Conservation (phyloP, 2,329 filamentous ascomycete genomes). For the Diplodia corticola region DNA sequence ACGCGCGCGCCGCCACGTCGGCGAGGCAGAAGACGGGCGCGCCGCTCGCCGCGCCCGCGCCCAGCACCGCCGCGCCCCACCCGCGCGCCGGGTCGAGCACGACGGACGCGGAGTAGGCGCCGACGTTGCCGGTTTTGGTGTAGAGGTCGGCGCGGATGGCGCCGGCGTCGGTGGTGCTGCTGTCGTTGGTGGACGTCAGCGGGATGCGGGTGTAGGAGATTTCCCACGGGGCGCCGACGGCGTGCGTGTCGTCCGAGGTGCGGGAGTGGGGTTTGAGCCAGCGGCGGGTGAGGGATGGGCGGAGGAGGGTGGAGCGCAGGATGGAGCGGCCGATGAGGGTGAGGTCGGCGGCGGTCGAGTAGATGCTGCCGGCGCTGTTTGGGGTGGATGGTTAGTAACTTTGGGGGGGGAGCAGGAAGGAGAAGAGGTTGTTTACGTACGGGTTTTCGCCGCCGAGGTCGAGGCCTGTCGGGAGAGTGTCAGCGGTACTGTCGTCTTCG, state of each 20-base stretch:
- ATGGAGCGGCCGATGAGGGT: constrained; percentile 29
- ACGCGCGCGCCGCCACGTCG: not conserved
- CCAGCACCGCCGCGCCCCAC: constrained; percentile 22
- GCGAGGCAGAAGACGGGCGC: not conserved
- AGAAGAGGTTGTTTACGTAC: not conserved
- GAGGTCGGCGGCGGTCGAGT: constrained; percentile 28
- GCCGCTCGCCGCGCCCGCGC: constrained; percentile 15
- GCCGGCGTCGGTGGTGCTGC: no score
- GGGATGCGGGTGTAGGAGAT: constrained; percentile 27
- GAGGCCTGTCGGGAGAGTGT: not conserved
- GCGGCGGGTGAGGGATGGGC: constrained; percentile 26
- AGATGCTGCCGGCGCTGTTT: constrained; percentile 33
- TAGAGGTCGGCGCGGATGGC: constrained; percentile 30
- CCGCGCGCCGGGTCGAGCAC: constrained; percentile 20
- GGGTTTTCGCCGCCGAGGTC: not conserved
- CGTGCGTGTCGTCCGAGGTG: constrained; percentile 26
- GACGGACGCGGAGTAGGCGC: constrained; percentile 16
- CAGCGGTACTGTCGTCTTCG: not conserved
- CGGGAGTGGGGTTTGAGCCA: constrained; percentile 31
- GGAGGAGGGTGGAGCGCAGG: constrained; percentile 28
- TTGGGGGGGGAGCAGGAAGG: not conserved
- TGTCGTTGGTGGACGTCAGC: constrained; percentile 18
- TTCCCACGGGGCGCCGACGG: constrained; percentile 31
- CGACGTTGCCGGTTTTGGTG: constrained; percentile 22
- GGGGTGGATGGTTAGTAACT: not conserved